A percentile compares a stretch with the other conserved stretches of the same genome.
These are phyloP conservation scores for Calonectria hawksworthii DNA, from an alignment of 2,329 filamentous ascomycete species.

Conservation along the genomic window DNA sequence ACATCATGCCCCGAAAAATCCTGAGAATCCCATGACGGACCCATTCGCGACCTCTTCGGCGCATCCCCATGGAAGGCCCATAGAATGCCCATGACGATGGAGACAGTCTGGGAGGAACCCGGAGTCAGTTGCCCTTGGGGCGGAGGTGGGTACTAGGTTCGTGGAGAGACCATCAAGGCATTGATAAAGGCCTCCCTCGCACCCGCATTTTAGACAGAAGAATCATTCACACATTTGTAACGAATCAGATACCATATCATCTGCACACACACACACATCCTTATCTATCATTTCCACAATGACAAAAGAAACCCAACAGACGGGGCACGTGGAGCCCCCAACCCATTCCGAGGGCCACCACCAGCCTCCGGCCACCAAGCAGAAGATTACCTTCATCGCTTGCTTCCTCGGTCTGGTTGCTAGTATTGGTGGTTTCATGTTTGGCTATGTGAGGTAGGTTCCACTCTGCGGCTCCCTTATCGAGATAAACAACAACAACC, in stretches of 20 bases:
- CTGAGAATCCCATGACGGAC: conserved; percentile 26
- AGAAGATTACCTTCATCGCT: conserved; percentile 57
- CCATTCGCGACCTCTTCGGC: conserved; percentile 17
- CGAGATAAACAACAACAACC: not conserved
- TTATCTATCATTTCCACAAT: conserved; percentile 20
- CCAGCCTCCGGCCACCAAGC: conserved; percentile 27
- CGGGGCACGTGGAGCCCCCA: conserved; percentile 37
- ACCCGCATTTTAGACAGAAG: not conserved
- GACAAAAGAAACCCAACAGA: conserved; percentile 27
- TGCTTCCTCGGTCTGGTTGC: conserved; percentile 64
- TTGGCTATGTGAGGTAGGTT: conserved; percentile 68
- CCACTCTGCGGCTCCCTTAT: not conserved
- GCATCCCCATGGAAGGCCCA: conserved; percentile 15
- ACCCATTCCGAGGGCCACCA: conserved; percentile 19
- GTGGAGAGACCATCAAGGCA: not conserved
- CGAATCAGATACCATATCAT: conserved; percentile 4
- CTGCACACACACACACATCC: not conserved
- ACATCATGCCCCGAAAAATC: conserved; percentile 5
- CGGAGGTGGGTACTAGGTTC: conserved; percentile 1
- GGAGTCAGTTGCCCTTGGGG: conserved; percentile 7
- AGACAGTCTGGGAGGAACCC: too few species aligned
- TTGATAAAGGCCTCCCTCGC: conserved; percentile 10
- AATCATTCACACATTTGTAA: conserved; percentile 6
- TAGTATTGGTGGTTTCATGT: conserved; percentile 70
- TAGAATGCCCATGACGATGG: not conserved